These are phyloP conservation scores for Plenodomus lindquistii DNA, from an alignment of 2,329 filamentous ascomycete species.

Conservation along the genomic window DNA sequence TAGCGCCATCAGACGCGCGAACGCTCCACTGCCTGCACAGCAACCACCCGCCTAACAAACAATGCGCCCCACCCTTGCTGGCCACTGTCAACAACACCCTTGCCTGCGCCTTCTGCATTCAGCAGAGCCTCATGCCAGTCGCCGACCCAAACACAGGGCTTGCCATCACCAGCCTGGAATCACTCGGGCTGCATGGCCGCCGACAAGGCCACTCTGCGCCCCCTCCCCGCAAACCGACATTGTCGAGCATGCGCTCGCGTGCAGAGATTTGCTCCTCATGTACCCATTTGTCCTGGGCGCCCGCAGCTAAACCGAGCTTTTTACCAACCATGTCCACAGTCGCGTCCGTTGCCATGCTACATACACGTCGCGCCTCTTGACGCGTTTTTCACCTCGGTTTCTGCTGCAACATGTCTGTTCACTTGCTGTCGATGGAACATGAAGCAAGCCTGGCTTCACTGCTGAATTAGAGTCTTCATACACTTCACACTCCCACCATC, in stretches of 20 bases:
- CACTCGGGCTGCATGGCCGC: background rate
- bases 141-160: background rate
- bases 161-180: background rate
- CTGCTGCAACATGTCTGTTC: no score
- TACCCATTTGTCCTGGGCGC: no score
- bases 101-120: slow-evolving; percentile 1
- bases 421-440: no score
- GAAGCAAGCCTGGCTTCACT: no score
- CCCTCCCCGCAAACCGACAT: background rate
- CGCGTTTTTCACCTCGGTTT: no score
- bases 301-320: no score
- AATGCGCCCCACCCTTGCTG: slow-evolving; percentile 13
- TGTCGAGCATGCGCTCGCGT: background rate
- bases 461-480: no score
- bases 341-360: no score
- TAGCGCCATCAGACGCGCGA: slow-evolving; percentile 11
- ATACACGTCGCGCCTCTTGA: no score
- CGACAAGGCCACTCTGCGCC: background rate
- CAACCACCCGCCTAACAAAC: slow-evolving; percentile 16
- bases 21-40: slow-evolving; percentile 1
- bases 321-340: no score
- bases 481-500: no score
- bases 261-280: background rate
- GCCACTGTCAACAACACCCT: slow-evolving; percentile 14
- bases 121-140: background rate